phyloP scores from a whole-genome alignment of 805 yeast species.

The Saturnispora kantuleensis region DNA sequence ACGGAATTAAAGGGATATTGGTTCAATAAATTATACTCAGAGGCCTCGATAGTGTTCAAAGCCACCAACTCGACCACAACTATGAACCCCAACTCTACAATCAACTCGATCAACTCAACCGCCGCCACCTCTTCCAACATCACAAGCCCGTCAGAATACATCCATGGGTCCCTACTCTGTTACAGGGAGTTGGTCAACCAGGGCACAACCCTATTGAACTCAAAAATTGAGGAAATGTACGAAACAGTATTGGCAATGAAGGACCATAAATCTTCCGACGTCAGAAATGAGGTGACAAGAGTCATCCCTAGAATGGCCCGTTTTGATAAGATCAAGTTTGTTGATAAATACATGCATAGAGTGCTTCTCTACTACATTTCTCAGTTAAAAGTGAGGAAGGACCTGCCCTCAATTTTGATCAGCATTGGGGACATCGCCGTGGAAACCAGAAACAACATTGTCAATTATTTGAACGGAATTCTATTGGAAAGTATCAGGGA shows the following conservation, averaged over 20 bases:
- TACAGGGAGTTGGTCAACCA: conserved; percentile 67
- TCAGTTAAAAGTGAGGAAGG: conserved; percentile 63
- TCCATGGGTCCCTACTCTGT: conserved; percentile 82
- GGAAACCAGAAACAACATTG: conserved; percentile 74
- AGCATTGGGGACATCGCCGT: conserved; percentile 80
- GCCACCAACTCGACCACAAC: not conserved
- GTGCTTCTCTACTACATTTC: conserved; percentile 68
- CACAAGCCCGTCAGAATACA: conserved; percentile 42
- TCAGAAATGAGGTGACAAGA: conserved; percentile 76
- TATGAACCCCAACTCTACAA: not conserved
- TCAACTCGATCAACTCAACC: not conserved
- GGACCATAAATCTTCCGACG: conserved; percentile 65
- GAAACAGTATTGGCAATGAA: conserved; percentile 64
- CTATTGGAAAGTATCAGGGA: conserved; percentile 78
- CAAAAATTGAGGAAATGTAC: conserved; percentile 67
- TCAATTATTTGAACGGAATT: conserved; percentile 81
- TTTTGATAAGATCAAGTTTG: conserved; percentile 66
- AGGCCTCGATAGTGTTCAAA: conserved; percentile 25
- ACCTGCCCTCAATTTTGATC: conserved; percentile 62
- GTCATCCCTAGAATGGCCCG: conserved; percentile 77
- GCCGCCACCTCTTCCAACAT: conserved; percentile 3
- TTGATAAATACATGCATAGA: conserved; percentile 70
- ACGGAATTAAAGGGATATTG: conserved; percentile 58
- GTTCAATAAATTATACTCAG: conserved; percentile 49
- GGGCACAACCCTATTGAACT: conserved; percentile 62